Evolutionary conservation across 441 rosid species (phyloP).

Genomic region (Erodium moschatum): DNA sequence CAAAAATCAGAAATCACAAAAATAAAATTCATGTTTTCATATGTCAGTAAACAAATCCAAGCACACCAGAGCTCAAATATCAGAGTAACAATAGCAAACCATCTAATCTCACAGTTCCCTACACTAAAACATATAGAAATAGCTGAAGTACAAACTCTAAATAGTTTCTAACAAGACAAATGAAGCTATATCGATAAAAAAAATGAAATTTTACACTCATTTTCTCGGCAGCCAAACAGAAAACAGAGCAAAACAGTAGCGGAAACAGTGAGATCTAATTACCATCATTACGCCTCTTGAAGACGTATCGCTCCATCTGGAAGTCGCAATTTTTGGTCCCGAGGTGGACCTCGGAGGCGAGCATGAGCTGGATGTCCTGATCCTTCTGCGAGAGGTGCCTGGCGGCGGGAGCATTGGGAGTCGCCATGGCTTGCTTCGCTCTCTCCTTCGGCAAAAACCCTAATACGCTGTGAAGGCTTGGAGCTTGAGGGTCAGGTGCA

Average conservation of each 20-base stretch:
- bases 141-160: too few species aligned
- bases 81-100: too few species aligned
- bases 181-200: too few species aligned
- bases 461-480: too few species aligned
- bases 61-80: too few species aligned
- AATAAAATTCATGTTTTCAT: too few species aligned
- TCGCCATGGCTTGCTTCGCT: constrained; percentile 26
- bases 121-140: too few species aligned
- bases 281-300: constrained; percentile 91
- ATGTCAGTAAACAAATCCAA: too few species aligned
- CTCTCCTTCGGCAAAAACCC: too few species aligned
- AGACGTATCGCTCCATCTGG: constrained; percentile 92
- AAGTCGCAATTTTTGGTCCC: constrained; percentile 68
- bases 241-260: background rate
- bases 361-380: constrained; percentile 73
- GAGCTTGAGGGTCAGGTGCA: too few species aligned
- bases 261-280: background rate
- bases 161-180: background rate
- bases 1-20: background rate
- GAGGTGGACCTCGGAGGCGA: constrained; percentile 8
- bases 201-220: too few species aligned
- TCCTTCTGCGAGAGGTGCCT: constrained; percentile 56
- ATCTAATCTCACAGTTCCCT: background rate
- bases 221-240: background rate
- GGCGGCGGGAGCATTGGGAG: constrained; percentile 30